Base-by-base conservation (phyloP, 2,329 filamentous ascomycete genomes). In the Botryosphaeria agaves region DNA sequence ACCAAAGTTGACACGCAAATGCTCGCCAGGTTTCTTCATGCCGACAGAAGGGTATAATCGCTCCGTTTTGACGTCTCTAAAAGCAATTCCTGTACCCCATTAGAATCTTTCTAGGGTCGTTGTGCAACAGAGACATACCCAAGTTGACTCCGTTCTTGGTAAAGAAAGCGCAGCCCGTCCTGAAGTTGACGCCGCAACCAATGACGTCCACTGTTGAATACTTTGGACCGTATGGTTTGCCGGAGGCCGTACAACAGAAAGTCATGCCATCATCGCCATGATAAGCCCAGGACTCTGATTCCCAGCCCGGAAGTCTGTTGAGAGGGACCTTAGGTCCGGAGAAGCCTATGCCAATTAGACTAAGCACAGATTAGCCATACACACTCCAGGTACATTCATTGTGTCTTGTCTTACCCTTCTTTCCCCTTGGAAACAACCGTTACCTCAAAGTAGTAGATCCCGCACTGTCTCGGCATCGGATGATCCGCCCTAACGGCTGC, bases 381-480 rank as follows among this genome's bases (percentile, higher is more conserved):
- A n/a, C n/a, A n/a, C n/a, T n/a, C n/a, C n/a, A n/a, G n/a, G n/a
- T n/a, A n/a, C n/a, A n/a, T n/a, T n/a, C n/a, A n/a, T n/a, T n/a
- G n/a, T n/a, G n/a, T n/a, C n/a, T n/a, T n/a, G 30, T 43, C 65
- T 39, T 60, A 74, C 71, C 70, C 71, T 42, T 80, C 76, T 46
- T 76, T 74, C 30, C 69, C 69, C 44, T 74, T 72, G 5, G 71
- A 69, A 30, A 75, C 50, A 28, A 82, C 67, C 6, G 68, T 69
- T 19, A 74, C 62, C 45, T 98, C 89, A 47, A 74, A 98, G 51
- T 98, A 98, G 53, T 93, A 98, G 35, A 98, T 76, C 2, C 89
- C 89, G 41, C 81, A 89, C 46, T 92, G 78, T 20, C 73, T 66
- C 3, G 89, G 84, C 72, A 95, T 94, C 29, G 75, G 70, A 49